Evolutionary conservation across 306 rosid genomes (phyloP).

Genomic region (Vigna reflexopilosa): DNA sequence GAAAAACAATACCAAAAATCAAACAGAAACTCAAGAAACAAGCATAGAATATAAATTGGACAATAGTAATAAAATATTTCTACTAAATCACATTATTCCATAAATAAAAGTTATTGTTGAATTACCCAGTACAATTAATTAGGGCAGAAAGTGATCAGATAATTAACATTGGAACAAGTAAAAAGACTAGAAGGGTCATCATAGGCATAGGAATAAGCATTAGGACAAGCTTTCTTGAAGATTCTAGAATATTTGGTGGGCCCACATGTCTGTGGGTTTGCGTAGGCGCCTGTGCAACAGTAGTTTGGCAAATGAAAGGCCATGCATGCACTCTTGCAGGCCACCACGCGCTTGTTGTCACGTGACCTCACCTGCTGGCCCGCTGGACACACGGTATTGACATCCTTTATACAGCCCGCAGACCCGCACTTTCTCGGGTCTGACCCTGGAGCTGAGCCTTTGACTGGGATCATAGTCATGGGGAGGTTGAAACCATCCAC

Average conservation of each 20-base stretch:
- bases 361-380: conserved; percentile 77
- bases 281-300: conserved; percentile 85
- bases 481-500: conserved; percentile 93
- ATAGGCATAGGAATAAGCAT: conserved; percentile 85
- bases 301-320: conserved; percentile 83
- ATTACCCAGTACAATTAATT: not conserved
- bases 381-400: conserved; percentile 84
- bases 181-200: conserved; percentile 92
- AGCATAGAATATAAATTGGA: no score
- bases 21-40: no score
- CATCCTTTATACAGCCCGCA: conserved; percentile 86
- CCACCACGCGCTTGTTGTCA: conserved; percentile 68
- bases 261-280: conserved; percentile 79
- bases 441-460: conserved; percentile 44
- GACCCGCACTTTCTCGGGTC: conserved; percentile 63
- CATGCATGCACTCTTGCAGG: conserved; percentile 82
- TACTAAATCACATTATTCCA: not conserved
- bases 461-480: conserved; percentile 68
- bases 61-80: no score
- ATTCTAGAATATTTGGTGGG: conserved; percentile 86
- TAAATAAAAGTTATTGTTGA: no score
- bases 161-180: conserved; percentile 76
- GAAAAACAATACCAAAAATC: no score
- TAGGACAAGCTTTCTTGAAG: conserved; percentile 87
- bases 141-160: conserved; percentile 85